Base-by-base conservation (phyloP, 2,329 filamentous ascomycete genomes). In the Ascochyta lentis region DNA sequence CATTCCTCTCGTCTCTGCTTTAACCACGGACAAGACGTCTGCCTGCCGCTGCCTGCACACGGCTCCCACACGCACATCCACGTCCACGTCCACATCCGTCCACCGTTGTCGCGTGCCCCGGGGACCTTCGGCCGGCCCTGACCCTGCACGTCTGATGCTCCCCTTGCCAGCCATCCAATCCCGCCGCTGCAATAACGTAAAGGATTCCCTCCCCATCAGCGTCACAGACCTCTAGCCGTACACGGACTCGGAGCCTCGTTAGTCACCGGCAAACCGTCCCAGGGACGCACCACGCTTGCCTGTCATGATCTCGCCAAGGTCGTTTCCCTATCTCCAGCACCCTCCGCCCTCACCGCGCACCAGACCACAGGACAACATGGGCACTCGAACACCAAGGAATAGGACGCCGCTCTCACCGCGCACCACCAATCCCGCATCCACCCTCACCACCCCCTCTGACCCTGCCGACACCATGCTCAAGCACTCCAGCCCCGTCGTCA, bases 251-350 rank as follows among this genome's bases (percentile, higher is more conserved):
- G 59, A 59, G 61, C 58, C 43, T 54, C 54, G 56, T 56, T 66
- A 63, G 68, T 71, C 66, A 69, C 68, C 63, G 61, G 56, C 46
- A 61, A 59, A 59, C 58, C 55, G 63, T 61, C 61, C 60, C 64
- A 64, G 56, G 61, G 60, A 57, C 47, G 41, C 15, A 16, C 12
- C 15, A 35, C 33, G 33, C 45, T 56, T 65, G 57, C 46, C 56
- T 63, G 63, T 48, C 41, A 80, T 80, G 77, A 76, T 80, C 69
- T 78, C 79, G 66, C 77, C 79, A 66, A 75, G 77, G 63, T 77
- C 77, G 56, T 81, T 76, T 66, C 73, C 74, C 51, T 79, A 78
- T 67, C 64, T 71, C 31, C 69, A 71, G n/a, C 66, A 61, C 41
- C 66, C 70, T 50, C 66, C 72, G 50, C 70, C 76, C 31, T 69